Conservation (phyloP, 1,284 basidiomycete species). For the Mrakiaceae sp. region DNA sequence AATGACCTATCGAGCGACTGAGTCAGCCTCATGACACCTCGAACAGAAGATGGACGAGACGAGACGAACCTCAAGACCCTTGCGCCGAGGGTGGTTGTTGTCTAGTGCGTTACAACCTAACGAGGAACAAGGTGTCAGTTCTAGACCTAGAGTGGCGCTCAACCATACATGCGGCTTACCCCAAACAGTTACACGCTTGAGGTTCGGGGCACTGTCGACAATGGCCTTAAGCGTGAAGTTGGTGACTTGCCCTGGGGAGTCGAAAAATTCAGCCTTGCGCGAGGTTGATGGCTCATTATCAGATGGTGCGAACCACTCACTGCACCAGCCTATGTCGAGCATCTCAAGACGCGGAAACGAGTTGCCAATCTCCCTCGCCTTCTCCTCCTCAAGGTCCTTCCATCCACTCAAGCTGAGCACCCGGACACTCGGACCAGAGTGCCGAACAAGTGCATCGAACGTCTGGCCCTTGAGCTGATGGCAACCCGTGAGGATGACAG, state of each 20-base stretch:
- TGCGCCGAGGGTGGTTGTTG: background rate
- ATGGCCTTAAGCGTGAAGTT: conserved; percentile 68
- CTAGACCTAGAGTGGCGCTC: no score
- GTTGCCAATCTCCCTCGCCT: conserved; percentile 45
- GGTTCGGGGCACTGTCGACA: conserved; percentile 42
- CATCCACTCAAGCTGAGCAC: conserved; percentile 65
- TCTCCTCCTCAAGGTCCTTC: conserved; percentile 50
- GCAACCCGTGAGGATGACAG: conserved; percentile 46
- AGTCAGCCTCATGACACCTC: background rate
- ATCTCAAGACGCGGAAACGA: conserved; percentile 43
- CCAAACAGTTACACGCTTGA: conserved; percentile 32
- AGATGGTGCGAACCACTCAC: background rate
- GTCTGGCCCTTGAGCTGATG: conserved; percentile 38
- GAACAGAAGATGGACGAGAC: background rate
- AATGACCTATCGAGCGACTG: conserved; percentile 21
- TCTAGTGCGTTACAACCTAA: conserved; percentile 19
- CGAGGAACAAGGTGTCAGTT: no score
- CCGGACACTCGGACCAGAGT: conserved; percentile 55
- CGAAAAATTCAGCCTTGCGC: background rate
- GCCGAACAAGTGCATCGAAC: conserved; percentile 49
- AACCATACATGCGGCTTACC: conserved; percentile 8
- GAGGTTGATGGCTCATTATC: background rate
- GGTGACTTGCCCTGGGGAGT: conserved; percentile 48
- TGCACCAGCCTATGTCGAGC: conserved; percentile 79
- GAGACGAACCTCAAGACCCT: conserved; percentile 16